Conservation (phyloP, 2,329 filamentous ascomycete species). For the Venturia carpophila region DNA sequence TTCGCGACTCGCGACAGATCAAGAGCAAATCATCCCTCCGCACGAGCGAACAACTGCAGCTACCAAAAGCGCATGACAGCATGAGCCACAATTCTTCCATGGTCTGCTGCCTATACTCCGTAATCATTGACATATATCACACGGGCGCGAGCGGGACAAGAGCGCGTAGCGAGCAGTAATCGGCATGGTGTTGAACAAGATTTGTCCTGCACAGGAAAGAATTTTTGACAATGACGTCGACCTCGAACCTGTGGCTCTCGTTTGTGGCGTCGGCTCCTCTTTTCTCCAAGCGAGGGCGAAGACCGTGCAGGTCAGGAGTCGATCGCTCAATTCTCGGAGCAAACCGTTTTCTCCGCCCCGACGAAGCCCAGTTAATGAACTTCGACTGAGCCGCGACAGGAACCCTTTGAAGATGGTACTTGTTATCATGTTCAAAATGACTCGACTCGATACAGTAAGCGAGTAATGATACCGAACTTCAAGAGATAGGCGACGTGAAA, state of each 20-base stretch:
- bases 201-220: not conserved
- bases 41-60: not conserved
- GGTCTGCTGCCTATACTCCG: not conserved
- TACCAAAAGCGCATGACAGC: slow-evolving; percentile 6
- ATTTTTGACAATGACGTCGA: not conserved
- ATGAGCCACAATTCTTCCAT: not conserved
- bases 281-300: not conserved
- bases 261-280: not conserved
- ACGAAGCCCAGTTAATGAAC: too few species aligned
- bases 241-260: not conserved
- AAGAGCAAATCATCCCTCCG: not conserved
- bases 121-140: not conserved
- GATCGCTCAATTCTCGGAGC: not conserved
- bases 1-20: not conserved
- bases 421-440: not conserved
- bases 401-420: not conserved
- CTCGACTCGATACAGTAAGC: too few species aligned
- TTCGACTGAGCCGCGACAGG: too few species aligned
- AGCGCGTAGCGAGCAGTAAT: not conserved
- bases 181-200: not conserved
- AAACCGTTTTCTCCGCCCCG: not conserved
- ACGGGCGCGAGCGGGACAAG: not conserved
- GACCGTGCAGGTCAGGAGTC: not conserved
- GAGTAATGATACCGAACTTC: too few species aligned
- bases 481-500: too few species aligned